Conservation (phyloP, 345 rosid species). For the Brassica juncea region DNA sequence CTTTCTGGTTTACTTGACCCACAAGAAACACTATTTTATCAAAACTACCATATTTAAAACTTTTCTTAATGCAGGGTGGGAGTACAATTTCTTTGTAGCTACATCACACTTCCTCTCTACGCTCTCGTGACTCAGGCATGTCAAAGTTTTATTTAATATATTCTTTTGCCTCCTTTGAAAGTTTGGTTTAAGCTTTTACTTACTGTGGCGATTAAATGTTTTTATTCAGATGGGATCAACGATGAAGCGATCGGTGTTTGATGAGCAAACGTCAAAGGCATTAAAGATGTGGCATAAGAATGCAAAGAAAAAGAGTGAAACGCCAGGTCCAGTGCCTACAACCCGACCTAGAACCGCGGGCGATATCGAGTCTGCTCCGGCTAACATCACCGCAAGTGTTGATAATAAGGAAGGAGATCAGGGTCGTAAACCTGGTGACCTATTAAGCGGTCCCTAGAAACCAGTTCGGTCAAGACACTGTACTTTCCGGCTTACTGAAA, state of each 20-base stretch:
- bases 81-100: slow-evolving; percentile 82
- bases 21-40: background rate
- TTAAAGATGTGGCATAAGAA: slow-evolving; percentile 77
- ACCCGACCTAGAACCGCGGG: slow-evolving; percentile 19
- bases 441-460: slow-evolving; percentile 30
- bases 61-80: slow-evolving; percentile 50
- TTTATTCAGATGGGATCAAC: slow-evolving; percentile 86
- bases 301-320: slow-evolving; percentile 60
- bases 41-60: background rate
- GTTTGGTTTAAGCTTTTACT: background rate
- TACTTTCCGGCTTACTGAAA: slow-evolving; percentile 15
- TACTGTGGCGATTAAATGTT: background rate
- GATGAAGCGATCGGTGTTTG: slow-evolving; percentile 91
- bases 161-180: background rate
- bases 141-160: slow-evolving; percentile 2
- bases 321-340: slow-evolving; percentile 13
- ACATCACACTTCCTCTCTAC: slow-evolving; percentile 92
- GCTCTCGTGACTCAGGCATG: slow-evolving; percentile 97
- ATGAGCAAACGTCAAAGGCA: slow-evolving; percentile 85
- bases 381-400: slow-evolving; percentile 55
- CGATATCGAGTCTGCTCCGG: slow-evolving; percentile 45
- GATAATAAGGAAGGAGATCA: slow-evolving; percentile 42
- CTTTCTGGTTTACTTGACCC: background rate
- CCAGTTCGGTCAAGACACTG: background rate
- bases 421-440: slow-evolving; percentile 33